phyloP scores from a whole-genome alignment of 805 yeast species.

The Maudiozyma saulgeensis region DNA sequence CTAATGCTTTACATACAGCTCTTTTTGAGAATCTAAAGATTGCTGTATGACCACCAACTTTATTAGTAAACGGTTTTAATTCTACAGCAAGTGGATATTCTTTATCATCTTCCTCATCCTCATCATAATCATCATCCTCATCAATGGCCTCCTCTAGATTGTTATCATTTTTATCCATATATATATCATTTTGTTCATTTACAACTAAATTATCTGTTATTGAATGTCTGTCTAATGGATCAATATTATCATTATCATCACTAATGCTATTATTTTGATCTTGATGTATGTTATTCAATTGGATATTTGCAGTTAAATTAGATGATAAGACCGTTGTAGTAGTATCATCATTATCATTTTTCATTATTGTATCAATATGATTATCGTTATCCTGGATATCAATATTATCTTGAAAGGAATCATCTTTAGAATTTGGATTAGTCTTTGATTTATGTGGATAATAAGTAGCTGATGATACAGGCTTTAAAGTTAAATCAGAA shows the following conservation, averaged over 20 bases:
- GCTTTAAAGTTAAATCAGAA: constrained; percentile 34
- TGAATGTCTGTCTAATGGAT: background rate
- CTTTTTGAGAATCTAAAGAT: constrained; percentile 82
- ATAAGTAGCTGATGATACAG: constrained; percentile 62
- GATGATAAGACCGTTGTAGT: background rate
- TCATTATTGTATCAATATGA: too few relatives aligned
- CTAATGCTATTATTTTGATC: background rate
- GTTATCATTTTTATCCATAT: background rate
- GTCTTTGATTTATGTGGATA: constrained; percentile 48
- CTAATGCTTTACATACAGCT: constrained; percentile 90
- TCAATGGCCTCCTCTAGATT: background rate
- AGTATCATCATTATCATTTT: background rate
- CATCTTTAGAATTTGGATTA: background rate
- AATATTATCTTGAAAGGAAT: background rate
- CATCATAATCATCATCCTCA: constrained; percentile 12
- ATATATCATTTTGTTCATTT: background rate
- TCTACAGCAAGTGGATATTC: constrained; percentile 74
- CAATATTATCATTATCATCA: too few relatives aligned
- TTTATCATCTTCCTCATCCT: constrained; percentile 24
- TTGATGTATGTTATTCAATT: background rate
- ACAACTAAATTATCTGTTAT: background rate
- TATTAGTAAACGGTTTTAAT: constrained; percentile 80
- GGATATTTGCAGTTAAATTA: background rate
- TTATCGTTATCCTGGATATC: background rate
- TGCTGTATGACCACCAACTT: constrained; percentile 98